These are phyloP conservation scores for Pichia terricola DNA, from an alignment of 1,139 yeast genomes.

Conservation along the genomic window DNA sequence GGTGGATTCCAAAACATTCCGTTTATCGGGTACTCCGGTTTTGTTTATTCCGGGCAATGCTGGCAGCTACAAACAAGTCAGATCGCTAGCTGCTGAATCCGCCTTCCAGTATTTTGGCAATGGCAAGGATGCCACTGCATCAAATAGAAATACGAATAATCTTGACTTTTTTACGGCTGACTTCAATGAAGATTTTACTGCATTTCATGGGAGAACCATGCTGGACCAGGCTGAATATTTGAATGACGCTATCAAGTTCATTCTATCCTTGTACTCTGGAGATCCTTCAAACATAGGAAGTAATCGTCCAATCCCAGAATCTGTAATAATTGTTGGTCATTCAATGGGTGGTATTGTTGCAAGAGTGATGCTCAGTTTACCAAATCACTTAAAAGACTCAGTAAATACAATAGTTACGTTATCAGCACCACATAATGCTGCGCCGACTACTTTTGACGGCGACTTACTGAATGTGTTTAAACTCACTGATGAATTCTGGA, in stretches of 20 bases:
- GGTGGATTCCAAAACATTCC: conserved; percentile 27
- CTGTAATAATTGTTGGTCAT: conserved; percentile 80
- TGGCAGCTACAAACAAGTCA: conserved; percentile 81
- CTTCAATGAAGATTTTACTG: conserved; percentile 92
- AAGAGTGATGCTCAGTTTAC: conserved; percentile 67
- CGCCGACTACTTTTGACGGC: conserved; percentile 94
- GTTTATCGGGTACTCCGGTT: conserved; percentile 70
- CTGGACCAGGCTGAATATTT: conserved; percentile 89
- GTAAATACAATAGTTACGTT: conserved; percentile 79
- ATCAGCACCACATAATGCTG: conserved; percentile 87
- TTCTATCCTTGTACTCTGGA: conserved; percentile 50
- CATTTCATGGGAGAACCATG: conserved; percentile 90
- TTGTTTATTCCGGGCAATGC: conserved; percentile 96
- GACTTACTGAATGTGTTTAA: conserved; percentile 70
- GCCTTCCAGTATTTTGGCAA: conserved; percentile 41
- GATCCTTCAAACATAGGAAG: conserved; percentile 15
- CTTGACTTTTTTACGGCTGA: conserved; percentile 84
- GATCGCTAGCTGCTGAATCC: conserved; percentile 82
- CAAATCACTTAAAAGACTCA: conserved; percentile 62
- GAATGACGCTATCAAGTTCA: conserved; percentile 77
- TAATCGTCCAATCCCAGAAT: conserved; percentile 23
- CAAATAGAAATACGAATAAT: conserved; percentile 29
- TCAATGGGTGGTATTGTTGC: conserved; percentile 98
- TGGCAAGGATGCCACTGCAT: conserved; percentile 10
- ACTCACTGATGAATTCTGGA: conserved; percentile 75